These are phyloP conservation scores for Penicillium sp. DNA, from an alignment of 2,329 filamentous ascomycete species.

Conservation along the genomic window DNA sequence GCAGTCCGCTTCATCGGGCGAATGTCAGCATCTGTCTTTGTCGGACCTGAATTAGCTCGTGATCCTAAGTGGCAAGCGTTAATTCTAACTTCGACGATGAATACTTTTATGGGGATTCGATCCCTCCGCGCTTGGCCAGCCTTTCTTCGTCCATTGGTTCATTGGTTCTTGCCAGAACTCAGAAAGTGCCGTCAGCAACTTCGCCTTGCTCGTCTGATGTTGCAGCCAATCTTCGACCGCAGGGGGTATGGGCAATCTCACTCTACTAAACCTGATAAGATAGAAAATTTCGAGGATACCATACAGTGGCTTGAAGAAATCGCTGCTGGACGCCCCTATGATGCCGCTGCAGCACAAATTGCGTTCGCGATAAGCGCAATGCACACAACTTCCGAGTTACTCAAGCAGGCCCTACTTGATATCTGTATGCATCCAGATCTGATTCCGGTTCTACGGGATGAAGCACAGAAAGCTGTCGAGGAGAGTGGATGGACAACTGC, in stretches of 20 bases:
- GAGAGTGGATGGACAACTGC: slow-evolving; percentile 11
- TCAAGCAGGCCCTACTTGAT: background rate
- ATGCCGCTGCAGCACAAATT: slow-evolving; percentile 18
- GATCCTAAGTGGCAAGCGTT: background rate
- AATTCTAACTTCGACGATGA: background rate
- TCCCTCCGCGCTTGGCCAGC: background rate
- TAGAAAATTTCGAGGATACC: slow-evolving; percentile 5
- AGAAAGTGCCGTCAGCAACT: background rate
- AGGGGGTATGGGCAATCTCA: background rate
- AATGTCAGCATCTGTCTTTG: background rate
- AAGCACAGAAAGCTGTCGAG: slow-evolving; percentile 6
- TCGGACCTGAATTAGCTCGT: background rate
- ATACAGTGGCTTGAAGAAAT: slow-evolving; percentile 19
- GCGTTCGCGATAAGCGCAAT: slow-evolving; percentile 17
- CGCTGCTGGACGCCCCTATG: slow-evolving; percentile 12
- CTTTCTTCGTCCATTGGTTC: background rate
- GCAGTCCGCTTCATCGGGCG: background rate
- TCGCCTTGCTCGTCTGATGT: background rate
- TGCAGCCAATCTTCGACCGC: background rate
- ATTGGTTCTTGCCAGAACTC: background rate
- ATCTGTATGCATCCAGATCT: background rate
- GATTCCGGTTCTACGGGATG: slow-evolving; percentile 4
- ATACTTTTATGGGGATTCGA: background rate
- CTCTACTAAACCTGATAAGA: too few species aligned
- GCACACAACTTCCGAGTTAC: slow-evolving; percentile 15